Base-by-base conservation (phyloP, 1,139 yeast species). In the Casaregolazyma lundiana region DNA sequence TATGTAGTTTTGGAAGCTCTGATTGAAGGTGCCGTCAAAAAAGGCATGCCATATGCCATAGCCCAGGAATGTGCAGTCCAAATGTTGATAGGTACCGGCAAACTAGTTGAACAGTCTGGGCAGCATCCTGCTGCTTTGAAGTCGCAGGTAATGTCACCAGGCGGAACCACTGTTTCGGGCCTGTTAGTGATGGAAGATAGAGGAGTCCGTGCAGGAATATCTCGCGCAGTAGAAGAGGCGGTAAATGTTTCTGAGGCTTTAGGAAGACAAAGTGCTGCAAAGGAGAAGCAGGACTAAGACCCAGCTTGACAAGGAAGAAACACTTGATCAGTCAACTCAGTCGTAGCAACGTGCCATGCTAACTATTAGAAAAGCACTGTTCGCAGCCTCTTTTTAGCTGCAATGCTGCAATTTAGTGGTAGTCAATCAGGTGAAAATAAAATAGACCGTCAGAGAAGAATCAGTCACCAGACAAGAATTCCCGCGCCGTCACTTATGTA, bases 161-260 rank as follows among this genome's bases (percentile, higher is more conserved):
- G 95, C 29, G 99, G 99, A 34, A 90, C 97, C 46, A 92, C 99
- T 6, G 92, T 94, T 63, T 96, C 96, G 3, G 99, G 99, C 0
- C 72, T 94, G 52, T 76, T 90, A 66, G 87, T 81, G 57, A 80
- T 94, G 84, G 99, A 92, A 69, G 96, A 89, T 58, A 81, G 81
- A 45, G 95, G 90, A 39, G 86, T 92, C 41, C 81, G 96, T 69
- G 78, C 89, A 43, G 89, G 89, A 18, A 84, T 92, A 58, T 81
- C 95, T 42, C 76, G 89, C 57, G 96, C 95, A 41, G 84, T 92
- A 20, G 92, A 86, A 63, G 95, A 89, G 62, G 92, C 97, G 35
- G 87, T 97, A 16, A 76, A 76, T 50, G 84, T 90, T 49, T 94
- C 97, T 26, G 77, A 88, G 35, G 77, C 80, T 15, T 73, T 89